Percentiles rank a stretch among this genome's conserved stretches.
phyloP scores from a whole-genome alignment of 257 asterid genomes.

The Solanum pinnatisectum region DNA sequence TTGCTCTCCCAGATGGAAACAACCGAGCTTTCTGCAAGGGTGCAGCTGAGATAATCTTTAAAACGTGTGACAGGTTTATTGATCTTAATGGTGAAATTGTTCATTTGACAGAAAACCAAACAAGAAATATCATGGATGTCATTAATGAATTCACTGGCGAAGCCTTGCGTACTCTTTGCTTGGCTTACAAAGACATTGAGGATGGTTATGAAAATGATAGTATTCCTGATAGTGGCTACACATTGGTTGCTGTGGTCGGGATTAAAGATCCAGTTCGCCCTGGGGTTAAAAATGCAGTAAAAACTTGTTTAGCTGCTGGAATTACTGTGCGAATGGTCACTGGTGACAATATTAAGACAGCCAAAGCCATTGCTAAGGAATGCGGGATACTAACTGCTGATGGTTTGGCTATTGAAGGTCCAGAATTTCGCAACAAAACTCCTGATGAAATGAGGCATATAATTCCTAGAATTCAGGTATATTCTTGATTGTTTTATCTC shows the following conservation, averaged over 20 bases:
- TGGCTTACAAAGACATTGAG: constrained; percentile 47
- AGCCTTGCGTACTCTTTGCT: constrained; percentile 64
- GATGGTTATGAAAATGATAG: constrained; percentile 4
- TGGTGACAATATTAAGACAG: constrained; percentile 78
- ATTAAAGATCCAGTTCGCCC: constrained; percentile 75
- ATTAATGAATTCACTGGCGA: constrained; percentile 50
- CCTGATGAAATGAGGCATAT: constrained; percentile 47
- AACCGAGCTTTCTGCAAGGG: constrained; percentile 57
- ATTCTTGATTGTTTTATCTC: background rate
- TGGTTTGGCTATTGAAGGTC: constrained; percentile 71
- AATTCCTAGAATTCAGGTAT: constrained; percentile 66
- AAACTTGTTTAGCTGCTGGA: constrained; percentile 70
- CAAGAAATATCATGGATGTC: constrained; percentile 24
- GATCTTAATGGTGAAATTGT: constrained; percentile 43
- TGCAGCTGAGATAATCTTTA: constrained; percentile 54
- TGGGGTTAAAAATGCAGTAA: constrained; percentile 70
- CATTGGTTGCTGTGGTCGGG: constrained; percentile 61
- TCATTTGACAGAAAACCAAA: constrained; percentile 34
- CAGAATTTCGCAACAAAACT: constrained; percentile 49
- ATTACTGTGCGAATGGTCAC: constrained; percentile 73
- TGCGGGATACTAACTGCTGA: constrained; percentile 67
- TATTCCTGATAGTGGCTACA: constrained; percentile 47
- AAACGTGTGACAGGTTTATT: constrained; percentile 42
- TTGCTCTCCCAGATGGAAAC: constrained; percentile 37
- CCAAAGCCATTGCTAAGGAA: constrained; percentile 78